Evolutionary conservation across 352 stramenopile species (phyloP), one percentile per base, ranked within the genome.

Genomic region (Phytophthora capsici): DNA sequence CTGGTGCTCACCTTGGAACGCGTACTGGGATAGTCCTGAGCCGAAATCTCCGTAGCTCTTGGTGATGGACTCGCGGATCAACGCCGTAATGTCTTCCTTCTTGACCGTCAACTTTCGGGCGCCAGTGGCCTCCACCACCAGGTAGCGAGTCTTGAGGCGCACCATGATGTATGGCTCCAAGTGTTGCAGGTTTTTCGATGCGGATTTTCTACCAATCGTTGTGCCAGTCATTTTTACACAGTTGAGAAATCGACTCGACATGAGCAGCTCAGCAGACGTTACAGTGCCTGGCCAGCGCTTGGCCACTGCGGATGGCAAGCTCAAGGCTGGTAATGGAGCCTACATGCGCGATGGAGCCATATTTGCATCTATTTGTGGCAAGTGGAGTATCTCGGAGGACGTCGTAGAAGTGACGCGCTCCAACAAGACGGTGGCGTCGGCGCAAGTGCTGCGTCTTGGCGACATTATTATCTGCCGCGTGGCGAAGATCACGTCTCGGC

Each of bases 101-200:
- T 86, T 75, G n/a, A 84, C 45, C 23, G 59, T 22, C 34, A 86
- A 66, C 54, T 83, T 90, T 19, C 77, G 73, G 19, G 66, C 62
- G 17, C 62, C 73, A 30, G 69, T 64, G n/a, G 80, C 60, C 63
- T 93, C 82, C 54, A 88, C 78, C 49, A 91, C 56, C 54, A 93
- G 45, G 69, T 91, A 93, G 14, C 82, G 80, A 14, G 82, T 91
- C 73, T 93, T 93, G 16, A 91, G 81, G 8, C 84, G 80, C 57
- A 93, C 84, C 84, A 93, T 93, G 9, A 59, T 23, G 14, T 37
- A 19, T 48, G 19, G 19, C 10, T 48, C 41, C 10, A 10, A 48
- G 7, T 48, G 10, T 48, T 19, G 3, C 17, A 19, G 12, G 3
- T 30, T 48, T 48, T 48, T 48, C 12, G 19, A 32, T 48, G 41